Evolutionary conservation across 2,329 filamentous ascomycete species (phyloP), one percentile per base, ranked within the genome.

Genomic region (Scedosporium aurantiacum): DNA sequence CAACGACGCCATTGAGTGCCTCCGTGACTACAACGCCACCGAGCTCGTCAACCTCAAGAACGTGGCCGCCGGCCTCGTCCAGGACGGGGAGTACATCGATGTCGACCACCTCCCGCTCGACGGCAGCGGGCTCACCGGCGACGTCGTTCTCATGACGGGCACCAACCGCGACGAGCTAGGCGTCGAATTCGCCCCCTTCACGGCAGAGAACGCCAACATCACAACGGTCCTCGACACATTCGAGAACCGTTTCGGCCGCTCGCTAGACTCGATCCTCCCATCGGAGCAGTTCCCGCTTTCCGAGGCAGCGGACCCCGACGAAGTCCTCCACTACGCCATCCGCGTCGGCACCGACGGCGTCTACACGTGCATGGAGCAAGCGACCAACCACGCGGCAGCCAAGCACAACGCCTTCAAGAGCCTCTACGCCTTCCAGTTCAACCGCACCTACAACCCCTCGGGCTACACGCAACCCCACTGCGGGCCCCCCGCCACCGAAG

Each of bases 381-480:
- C 72, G 25, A 72, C 70, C 32, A 69, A 71, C 8, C 71, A 70
- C 65, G 68, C 68, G 1, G 74, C 68, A 18, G 65, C 68, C n/a
- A 45, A 67, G 55, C 63, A 72, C 62, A 54, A 60, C 52, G 67
- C 70, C 32, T 73, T 76, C 61, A 62, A 61, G 5, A n/a, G 64
- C 4, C 64, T 70, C 4, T 76, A 74, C 66, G 67, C 68, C 58
- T 76, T 70, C 65, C 63, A 71, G 60, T 74, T 76, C 69, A 75
- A 77, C 66, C 68, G 74, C 57, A 76, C 72, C 5, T 77, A 75
- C 67, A 72, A 69, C 59, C 68, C 67, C 8, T 21, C 60, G 4
- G 67, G 66, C 2, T 73, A 70, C 65, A 71, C 68, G 14, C 65
- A 63, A 16, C 63, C 67, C 4, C 68, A 66, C 67, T 75, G 71